A percentile compares a stretch with the other conserved stretches of the same genome.
These are phyloP conservation scores for Thuidium tamariscinum DNA, from an alignment of 225 moss, liverwort and hornwort species.

Conservation along the genomic window DNA sequence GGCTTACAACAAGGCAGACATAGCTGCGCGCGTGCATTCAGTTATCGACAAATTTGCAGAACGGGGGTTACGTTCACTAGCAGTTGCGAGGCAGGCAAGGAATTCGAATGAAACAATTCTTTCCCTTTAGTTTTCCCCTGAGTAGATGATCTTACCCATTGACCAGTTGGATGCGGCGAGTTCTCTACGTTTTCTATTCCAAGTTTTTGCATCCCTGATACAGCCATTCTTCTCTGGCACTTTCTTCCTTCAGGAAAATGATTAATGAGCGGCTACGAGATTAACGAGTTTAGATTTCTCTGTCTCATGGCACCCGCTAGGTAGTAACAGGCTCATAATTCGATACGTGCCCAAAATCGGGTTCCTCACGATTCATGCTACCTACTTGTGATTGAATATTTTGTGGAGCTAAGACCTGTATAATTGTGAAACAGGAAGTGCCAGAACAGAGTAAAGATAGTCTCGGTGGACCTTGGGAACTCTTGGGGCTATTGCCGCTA, in stretches of 20 bases:
- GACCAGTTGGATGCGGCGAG: neutral
- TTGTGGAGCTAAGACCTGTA: neutral
- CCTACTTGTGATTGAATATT: neutral
- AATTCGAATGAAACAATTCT: neutral
- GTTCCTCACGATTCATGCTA: neutral
- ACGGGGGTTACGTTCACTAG: slow-evolving; percentile 57
- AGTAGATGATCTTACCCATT: neutral
- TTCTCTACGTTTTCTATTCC: neutral
- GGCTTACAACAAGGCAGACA: slow-evolving; percentile 27
- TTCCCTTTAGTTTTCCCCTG: neutral
- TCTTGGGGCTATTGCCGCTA: slow-evolving; percentile 55
- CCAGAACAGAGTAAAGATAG: slow-evolving; percentile 51
- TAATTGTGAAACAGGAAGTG: slow-evolving; percentile 27
- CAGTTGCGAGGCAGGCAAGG: slow-evolving; percentile 52
- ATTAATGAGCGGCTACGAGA: neutral
- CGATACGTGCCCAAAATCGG: neutral
- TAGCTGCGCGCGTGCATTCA: slow-evolving; percentile 40
- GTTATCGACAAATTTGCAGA: slow-evolving; percentile 62
- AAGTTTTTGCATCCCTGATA: neutral
- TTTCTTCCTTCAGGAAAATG: neutral
- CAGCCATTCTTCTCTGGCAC: neutral
- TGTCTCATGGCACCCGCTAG: neutral
- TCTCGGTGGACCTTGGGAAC: slow-evolving; percentile 35
- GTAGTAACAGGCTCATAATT: neutral
- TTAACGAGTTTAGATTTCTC: neutral